phyloP scores from a whole-genome alignment of 179 eudicot species.

The Spergularia azorica region DNA sequence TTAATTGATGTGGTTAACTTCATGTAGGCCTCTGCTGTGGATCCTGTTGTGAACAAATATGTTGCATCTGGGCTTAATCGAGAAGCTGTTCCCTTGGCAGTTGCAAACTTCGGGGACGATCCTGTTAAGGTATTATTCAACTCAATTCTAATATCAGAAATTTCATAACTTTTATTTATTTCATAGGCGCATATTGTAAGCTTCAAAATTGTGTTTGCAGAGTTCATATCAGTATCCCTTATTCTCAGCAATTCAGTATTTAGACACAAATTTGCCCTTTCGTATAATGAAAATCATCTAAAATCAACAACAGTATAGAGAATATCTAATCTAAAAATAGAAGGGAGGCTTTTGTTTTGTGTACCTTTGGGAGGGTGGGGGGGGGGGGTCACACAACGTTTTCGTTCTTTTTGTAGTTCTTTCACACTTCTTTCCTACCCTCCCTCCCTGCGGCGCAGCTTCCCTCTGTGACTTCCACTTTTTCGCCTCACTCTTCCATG shows the following conservation, averaged over 20 bases:
- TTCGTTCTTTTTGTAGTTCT: background rate
- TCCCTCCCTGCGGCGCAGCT: background rate
- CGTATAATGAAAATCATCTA: too few relatives aligned
- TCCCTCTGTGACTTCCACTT: background rate
- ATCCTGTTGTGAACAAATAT: slow-evolving; percentile 83
- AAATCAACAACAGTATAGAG: too few relatives aligned
- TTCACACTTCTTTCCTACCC: background rate
- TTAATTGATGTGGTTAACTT: background rate
- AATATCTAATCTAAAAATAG: too few relatives aligned
- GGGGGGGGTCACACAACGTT: too few relatives aligned
- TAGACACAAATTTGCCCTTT: too few relatives aligned
- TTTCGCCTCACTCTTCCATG: background rate
- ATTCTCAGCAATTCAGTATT: too few relatives aligned
- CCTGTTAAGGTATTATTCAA: slow-evolving; percentile 59
- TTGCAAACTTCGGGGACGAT: slow-evolving; percentile 87
- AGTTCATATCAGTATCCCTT: too few relatives aligned
- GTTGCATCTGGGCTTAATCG: slow-evolving; percentile 80
- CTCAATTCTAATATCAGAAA: background rate
- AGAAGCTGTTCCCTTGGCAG: slow-evolving; percentile 87
- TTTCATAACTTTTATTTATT: too few relatives aligned
- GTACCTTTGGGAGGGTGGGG: too few relatives aligned
- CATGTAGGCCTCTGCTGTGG: slow-evolving; percentile 55
- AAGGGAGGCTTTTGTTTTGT: too few relatives aligned
- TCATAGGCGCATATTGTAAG: background rate
- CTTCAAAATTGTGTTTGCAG: background rate